Evolutionary conservation across 148 eudicot genomes (phyloP).

Genomic region (Rhododendron griersonianum): DNA sequence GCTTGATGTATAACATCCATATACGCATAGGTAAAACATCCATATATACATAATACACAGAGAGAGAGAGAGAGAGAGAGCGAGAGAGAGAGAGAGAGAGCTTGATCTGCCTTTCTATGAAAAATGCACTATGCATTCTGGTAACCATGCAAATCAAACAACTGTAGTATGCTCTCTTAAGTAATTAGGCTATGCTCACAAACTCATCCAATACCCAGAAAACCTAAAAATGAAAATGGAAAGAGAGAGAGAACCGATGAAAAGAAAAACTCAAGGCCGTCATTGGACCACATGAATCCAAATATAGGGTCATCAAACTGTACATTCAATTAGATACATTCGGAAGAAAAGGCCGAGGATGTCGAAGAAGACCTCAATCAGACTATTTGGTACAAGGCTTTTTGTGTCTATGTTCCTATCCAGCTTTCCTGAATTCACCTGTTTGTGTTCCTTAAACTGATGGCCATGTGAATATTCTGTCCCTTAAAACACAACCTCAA

Average conservation of each 20-base stretch:
- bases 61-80: not conserved
- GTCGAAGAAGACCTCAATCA: slow-evolving; percentile 8
- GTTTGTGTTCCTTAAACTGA: slow-evolving; percentile 9
- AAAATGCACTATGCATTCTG: not conserved
- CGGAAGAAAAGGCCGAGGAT: not conserved
- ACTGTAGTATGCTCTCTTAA: not conserved
- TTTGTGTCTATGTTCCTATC: not conserved
- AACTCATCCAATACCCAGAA: not conserved
- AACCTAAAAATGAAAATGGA: not conserved
- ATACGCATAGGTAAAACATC: not conserved
- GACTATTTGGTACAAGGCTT: slow-evolving; percentile 9
- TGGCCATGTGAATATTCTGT: slow-evolving; percentile 12
- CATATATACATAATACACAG: too few relatives aligned
- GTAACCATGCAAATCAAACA: not conserved
- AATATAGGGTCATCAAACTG: slow-evolving; percentile 6
- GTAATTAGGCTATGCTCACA: too few relatives aligned
- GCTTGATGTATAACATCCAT: not conserved
- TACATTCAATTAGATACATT: not conserved
- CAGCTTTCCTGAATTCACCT: not conserved
- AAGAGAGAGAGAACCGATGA: not conserved
- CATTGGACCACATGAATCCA: not conserved
- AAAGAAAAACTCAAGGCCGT: not conserved
- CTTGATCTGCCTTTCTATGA: not conserved
- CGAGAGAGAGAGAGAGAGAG: not conserved
- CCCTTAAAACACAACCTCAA: slow-evolving; percentile 25